phyloP scores from a whole-genome alignment of 495 filamentous ascomycete genomes.

The Podospora conica region DNA sequence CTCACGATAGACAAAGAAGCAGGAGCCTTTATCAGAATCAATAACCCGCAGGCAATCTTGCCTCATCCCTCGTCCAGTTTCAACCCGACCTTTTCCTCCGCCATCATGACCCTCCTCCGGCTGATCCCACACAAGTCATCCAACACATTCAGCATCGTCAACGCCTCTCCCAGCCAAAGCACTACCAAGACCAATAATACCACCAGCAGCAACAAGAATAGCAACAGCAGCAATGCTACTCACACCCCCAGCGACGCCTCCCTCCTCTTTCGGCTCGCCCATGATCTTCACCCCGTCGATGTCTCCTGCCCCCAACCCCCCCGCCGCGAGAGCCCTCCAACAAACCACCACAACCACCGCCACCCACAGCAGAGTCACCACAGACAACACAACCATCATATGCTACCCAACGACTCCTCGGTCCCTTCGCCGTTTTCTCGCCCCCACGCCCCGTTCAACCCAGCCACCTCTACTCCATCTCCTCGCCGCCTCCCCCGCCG shows the following conservation, averaged over 20 bases:
- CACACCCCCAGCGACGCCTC: neutral
- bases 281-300: neutral
- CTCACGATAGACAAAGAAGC: neutral
- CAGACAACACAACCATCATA: neutral
- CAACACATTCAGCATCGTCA: neutral
- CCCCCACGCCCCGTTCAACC: too few relatives aligned
- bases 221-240: neutral
- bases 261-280: neutral
- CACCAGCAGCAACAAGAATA: neutral
- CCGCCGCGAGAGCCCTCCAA: neutral
- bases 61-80: neutral
- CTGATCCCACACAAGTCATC: neutral
- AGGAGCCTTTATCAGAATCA: neutral
- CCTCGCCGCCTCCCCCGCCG: neutral
- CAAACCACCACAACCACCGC: neutral
- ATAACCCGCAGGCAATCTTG: neutral
- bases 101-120: constrained; percentile 8
- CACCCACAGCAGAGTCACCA: neutral
- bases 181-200: neutral
- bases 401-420: neutral
- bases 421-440: neutral
- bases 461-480: neutral
- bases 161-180: neutral
- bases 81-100: neutral
- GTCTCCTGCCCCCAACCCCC: neutral